These are phyloP conservation scores for Scenedesmus sp. DNA, from an alignment of 163 green algal genomes.

Conservation along the genomic window DNA sequence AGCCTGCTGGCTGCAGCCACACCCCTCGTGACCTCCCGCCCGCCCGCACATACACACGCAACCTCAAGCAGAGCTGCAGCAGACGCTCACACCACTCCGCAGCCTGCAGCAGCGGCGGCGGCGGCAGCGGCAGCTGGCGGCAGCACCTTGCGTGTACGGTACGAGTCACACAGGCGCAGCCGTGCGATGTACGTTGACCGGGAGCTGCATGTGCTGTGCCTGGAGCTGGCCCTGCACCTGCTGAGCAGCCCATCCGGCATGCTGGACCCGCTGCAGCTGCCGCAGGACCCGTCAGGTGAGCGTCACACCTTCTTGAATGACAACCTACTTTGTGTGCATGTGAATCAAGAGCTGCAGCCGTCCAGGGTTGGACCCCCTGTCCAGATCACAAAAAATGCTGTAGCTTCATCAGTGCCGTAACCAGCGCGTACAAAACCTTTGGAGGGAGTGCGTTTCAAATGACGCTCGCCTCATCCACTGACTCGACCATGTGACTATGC, in stretches of 20 bases:
- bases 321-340: background rate
- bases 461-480: too few relatives aligned
- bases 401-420: too few relatives aligned
- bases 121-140: constrained; percentile 11
- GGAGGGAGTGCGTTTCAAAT: too few relatives aligned
- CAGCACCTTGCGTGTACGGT: background rate
- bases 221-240: constrained; percentile 61
- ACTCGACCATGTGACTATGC: too few relatives aligned
- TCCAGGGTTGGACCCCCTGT: background rate
- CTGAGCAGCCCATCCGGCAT: constrained; percentile 52
- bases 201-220: constrained; percentile 56
- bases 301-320: too few relatives aligned
- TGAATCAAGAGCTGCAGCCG: background rate
- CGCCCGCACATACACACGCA: background rate
- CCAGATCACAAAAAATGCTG: too few relatives aligned
- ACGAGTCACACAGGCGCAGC: background rate
- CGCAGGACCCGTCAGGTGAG: constrained; percentile 37
- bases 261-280: constrained; percentile 57
- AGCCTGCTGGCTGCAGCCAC: constrained; percentile 15
- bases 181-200: constrained; percentile 60
- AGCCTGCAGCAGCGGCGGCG: background rate
- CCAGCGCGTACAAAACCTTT: too few relatives aligned
- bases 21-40: background rate
- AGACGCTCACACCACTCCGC: background rate
- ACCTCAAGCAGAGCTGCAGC: background rate